Base-by-base conservation (phyloP, 2,329 filamentous ascomycete genomes). In the Colletotrichum musae region DNA sequence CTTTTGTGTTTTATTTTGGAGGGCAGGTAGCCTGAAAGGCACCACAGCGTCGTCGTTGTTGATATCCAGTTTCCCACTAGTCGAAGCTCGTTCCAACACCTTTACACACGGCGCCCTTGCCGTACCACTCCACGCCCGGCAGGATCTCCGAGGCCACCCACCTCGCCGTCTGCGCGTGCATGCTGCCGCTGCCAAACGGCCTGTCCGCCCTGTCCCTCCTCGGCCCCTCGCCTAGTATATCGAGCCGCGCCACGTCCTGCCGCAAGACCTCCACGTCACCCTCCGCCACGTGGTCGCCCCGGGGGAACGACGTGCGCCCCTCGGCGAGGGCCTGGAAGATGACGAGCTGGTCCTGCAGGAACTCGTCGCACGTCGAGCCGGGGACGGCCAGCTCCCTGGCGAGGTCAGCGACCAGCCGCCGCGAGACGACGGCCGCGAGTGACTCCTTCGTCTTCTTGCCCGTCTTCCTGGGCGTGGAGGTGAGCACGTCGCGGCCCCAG, bases 261-360 rank as follows among this genome's bases (percentile, higher is more conserved):
- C 73, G 74, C 26, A 79, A 58, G 12, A 68, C 45, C 15, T 73
- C 69, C 43, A 65, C 57, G 1, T 71, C 73, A 6, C 7, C 56
- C 32, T 26, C 36, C 18, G 50, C 50, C 45, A 13, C 10, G 39
- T 39, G 15, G n/a, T 47, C 32, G 32, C 9, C 32, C 59, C 80
- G 73, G 12, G 80, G 81, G 66, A 88, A 85, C 3, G 80, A 84
- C 12, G 88, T 88, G 58, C 75, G 79, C 0, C 87, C 88, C 13
- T 84, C 80, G 1, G 87, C 85, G 10, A 91, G 78, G 4, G 86
- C 86, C 76, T 91, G 89, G 73, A 90, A 89, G 18, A 88, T 80
- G 3, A 91, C 79, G 26, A 91, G 73, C 75, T 91, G 89, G 75
- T 91, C 89, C 77, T 91, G 88, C 15, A 91, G 80, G 73, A 86